These are phyloP conservation scores for Neckera pumila DNA, from an alignment of 225 moss, liverwort and hornwort species.

Conservation along the genomic window DNA sequence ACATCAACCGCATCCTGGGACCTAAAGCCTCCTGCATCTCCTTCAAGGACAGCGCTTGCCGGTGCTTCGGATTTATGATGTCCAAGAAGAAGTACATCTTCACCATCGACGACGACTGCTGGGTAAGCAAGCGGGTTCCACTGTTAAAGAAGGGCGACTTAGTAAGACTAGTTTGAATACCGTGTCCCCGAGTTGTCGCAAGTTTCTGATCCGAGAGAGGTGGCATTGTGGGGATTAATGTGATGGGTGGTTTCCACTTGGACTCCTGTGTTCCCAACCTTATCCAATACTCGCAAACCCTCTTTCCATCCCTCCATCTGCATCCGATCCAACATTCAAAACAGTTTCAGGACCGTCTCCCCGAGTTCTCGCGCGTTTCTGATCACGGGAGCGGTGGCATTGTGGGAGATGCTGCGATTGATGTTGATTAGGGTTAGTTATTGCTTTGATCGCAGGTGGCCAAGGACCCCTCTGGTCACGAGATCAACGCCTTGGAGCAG, in stretches of 20 bases:
- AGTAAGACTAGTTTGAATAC: neutral
- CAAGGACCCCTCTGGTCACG: neutral
- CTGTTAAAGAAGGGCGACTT: neutral
- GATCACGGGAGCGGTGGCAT: neutral
- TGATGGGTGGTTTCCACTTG: too few species aligned
- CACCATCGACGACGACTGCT: slow-evolving; percentile 67
- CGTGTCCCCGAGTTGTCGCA: too few species aligned
- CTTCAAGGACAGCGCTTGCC: slow-evolving; percentile 63
- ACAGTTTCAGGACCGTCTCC: neutral
- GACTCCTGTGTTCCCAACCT: too few species aligned
- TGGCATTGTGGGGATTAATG: too few species aligned
- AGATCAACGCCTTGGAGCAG: slow-evolving; percentile 34
- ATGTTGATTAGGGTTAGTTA: neutral
- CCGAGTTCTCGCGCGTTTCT: neutral
- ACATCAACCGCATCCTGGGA: slow-evolving; percentile 59
- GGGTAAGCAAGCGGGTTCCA: neutral
- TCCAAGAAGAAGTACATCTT: slow-evolving; percentile 69
- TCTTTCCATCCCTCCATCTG: neutral
- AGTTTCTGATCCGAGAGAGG: too few species aligned
- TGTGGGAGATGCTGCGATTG: neutral
- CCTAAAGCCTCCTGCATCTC: slow-evolving; percentile 56
- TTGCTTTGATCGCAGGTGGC: neutral
- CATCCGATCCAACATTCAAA: neutral
- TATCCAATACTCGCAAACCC: neutral
- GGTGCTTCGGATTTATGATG: slow-evolving; percentile 71